A percentile compares a stretch with the other conserved stretches of the same genome.
Conservation (phyloP, 768 basidiomycete genomes). For the Serpula lacrymans region DNA sequence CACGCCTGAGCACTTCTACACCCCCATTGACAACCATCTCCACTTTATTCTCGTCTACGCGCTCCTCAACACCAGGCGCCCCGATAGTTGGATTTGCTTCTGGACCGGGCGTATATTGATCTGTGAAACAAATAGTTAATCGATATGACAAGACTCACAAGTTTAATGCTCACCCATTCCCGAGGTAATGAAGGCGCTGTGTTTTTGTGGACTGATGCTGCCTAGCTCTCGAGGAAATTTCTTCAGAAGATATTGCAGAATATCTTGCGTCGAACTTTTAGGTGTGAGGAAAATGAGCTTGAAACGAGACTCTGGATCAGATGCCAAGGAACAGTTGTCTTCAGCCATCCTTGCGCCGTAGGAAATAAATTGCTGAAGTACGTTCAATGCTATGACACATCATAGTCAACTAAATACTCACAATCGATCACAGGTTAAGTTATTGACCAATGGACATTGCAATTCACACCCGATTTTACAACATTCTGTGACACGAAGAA, state of each 20-base stretch:
- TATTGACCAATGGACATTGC: too few species aligned
- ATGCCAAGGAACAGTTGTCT: too few species aligned
- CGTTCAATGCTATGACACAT: too few species aligned
- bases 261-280: conserved; percentile 32
- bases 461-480: too few species aligned
- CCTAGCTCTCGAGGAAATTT: conserved; percentile 43
- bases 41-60: conserved; percentile 51
- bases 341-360: too few species aligned
- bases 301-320: too few species aligned
- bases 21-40: conserved; percentile 48
- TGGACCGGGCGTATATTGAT: conserved; percentile 43
- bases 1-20: conserved; percentile 31
- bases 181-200: conserved; percentile 50
- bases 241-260: conserved; percentile 43
- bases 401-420: too few species aligned
- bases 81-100: conserved; percentile 48
- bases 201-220: conserved; percentile 50
- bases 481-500: too few species aligned
- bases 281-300: conserved; percentile 57
- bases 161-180: conserved; percentile 42
- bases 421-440: too few species aligned
- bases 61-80: conserved; percentile 37
- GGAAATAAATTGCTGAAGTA: too few species aligned
- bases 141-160: conserved; percentile 1
- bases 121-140: conserved; percentile 20